Percentiles rank a stretch among this genome's conserved stretches.
Conservation (phyloP, 805 yeast species). For the Nakazawaea anatomiae region DNA sequence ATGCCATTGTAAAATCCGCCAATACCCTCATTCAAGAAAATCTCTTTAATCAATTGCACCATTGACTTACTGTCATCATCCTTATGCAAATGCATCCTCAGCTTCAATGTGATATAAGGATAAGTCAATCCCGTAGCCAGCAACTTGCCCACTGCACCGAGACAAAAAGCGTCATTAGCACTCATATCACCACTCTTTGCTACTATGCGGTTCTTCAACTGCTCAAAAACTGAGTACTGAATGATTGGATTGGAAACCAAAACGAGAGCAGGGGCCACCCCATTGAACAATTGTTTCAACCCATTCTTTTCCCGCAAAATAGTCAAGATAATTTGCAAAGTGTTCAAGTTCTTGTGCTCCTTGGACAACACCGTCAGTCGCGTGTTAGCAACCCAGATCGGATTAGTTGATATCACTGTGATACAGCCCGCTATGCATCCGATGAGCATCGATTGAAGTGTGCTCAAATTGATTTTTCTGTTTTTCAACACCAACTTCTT, state of each 20-base stretch:
- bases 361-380: conserved; percentile 60
- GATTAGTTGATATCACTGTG: conserved; percentile 78
- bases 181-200: conserved; percentile 48
- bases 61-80: conserved; percentile 28
- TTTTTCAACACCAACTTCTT: conserved; percentile 18
- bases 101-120: conserved; percentile 85
- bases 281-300: conserved; percentile 65
- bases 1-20: conserved; percentile 79
- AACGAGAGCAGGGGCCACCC: conserved; percentile 82
- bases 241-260: conserved; percentile 85
- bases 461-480: conserved; percentile 37
- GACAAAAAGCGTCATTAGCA: conserved; percentile 71
- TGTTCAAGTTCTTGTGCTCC: conserved; percentile 31
- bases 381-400: conserved; percentile 94
- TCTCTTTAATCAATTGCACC: conserved; percentile 47
- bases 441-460: conserved; percentile 63
- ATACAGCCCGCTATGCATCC: conserved; percentile 87
- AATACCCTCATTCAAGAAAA: conserved; percentile 65
- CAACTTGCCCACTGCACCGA: conserved; percentile 88
- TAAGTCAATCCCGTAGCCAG: conserved; percentile 86
- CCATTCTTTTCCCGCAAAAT: conserved; percentile 67
- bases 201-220: conserved; percentile 61
- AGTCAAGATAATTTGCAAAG: conserved; percentile 52
- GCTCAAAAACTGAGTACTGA: conserved; percentile 90
- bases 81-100: conserved; percentile 72